A percentile compares a stretch with the other conserved stretches of the same genome.
Conservation (phyloP, 768 basidiomycete species). For the Suillus discolor region DNA sequence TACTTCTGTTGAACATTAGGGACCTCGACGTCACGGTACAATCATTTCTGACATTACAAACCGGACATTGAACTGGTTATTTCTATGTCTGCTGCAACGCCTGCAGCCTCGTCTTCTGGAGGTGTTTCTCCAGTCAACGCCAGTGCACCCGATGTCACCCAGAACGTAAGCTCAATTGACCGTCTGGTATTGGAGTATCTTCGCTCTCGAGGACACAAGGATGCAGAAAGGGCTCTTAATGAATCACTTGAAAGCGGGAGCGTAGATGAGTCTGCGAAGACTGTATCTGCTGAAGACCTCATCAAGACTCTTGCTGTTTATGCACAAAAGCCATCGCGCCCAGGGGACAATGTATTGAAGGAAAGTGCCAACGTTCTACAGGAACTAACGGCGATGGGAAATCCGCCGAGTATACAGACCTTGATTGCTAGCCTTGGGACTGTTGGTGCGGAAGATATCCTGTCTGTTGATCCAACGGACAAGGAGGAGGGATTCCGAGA, state of each 20-base stretch:
- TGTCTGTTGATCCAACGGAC: slow-evolving; percentile 81
- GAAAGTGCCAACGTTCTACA: slow-evolving; percentile 67
- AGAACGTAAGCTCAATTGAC: slow-evolving; percentile 33
- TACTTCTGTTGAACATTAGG: background rate
- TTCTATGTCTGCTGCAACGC: slow-evolving; percentile 34
- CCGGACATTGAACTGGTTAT: background rate
- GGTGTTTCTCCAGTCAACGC: slow-evolving; percentile 33
- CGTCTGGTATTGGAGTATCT: slow-evolving; percentile 52
- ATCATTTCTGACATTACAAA: background rate
- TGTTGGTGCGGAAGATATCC: slow-evolving; percentile 80
- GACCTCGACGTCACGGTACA: background rate
- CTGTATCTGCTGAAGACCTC: slow-evolving; percentile 51
- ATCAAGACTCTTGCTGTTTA: slow-evolving; percentile 64
- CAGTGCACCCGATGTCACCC: slow-evolving; percentile 27
- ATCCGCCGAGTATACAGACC: slow-evolving; percentile 71
- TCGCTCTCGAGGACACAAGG: slow-evolving; percentile 46
- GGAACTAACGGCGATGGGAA: slow-evolving; percentile 69
- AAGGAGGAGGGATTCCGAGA: slow-evolving; percentile 86
- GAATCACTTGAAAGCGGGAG: slow-evolving; percentile 38
- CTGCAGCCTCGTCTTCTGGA: slow-evolving; percentile 37
- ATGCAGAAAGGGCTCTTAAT: slow-evolving; percentile 45
- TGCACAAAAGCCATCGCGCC: slow-evolving; percentile 65
- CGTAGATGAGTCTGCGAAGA: slow-evolving; percentile 39
- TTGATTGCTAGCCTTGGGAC: slow-evolving; percentile 77
- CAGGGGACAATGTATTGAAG: slow-evolving; percentile 72